Percentiles rank a stretch among this genome's conserved stretches.
These are phyloP conservation scores for Microcyclosporella mali DNA, from an alignment of 2,329 filamentous ascomycete species.

Conservation along the genomic window DNA sequence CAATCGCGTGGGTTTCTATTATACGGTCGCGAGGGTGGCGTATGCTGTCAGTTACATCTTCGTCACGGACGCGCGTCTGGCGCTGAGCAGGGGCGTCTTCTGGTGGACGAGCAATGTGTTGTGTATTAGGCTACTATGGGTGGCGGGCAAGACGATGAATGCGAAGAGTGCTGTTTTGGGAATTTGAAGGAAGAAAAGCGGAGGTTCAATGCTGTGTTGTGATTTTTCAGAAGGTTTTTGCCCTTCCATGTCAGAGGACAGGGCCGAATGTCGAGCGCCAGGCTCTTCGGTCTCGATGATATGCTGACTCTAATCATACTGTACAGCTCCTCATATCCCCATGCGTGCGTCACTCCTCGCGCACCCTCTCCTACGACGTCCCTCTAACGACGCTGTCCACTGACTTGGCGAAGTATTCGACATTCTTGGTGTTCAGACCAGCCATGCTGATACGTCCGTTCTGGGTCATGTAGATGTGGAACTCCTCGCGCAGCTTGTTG, in stretches of 20 bases:
- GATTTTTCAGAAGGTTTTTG: no score
- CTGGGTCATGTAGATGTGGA: conserved; percentile 88
- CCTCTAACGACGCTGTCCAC: conserved; percentile 75
- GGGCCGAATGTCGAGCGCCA: neutral
- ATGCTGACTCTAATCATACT: neutral
- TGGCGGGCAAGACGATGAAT: conserved; percentile 30
- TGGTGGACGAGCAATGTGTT: conserved; percentile 43
- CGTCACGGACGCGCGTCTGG: conserved; percentile 33
- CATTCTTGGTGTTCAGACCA: conserved; percentile 84
- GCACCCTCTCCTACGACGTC: conserved; percentile 27
- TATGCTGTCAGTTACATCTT: conserved; percentile 40
- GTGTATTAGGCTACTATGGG: conserved; percentile 36
- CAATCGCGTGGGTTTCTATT: conserved; percentile 37
- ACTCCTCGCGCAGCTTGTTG: conserved; percentile 59
- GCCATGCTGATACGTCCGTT: conserved; percentile 98
- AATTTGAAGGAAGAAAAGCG: neutral
- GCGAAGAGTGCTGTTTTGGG: conserved; percentile 1
- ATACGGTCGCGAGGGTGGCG: conserved; percentile 37
- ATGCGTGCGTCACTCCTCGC: no score
- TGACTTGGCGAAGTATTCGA: conserved; percentile 88
- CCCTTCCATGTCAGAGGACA: no score
- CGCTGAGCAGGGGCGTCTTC: conserved; percentile 32
- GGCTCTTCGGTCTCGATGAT: neutral
- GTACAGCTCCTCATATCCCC: neutral
- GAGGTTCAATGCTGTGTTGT: conserved; percentile 1